These are phyloP conservation scores for Gynostemma pentaphyllum DNA, from an alignment of 306 rosid species.

Conservation along the genomic window DNA sequence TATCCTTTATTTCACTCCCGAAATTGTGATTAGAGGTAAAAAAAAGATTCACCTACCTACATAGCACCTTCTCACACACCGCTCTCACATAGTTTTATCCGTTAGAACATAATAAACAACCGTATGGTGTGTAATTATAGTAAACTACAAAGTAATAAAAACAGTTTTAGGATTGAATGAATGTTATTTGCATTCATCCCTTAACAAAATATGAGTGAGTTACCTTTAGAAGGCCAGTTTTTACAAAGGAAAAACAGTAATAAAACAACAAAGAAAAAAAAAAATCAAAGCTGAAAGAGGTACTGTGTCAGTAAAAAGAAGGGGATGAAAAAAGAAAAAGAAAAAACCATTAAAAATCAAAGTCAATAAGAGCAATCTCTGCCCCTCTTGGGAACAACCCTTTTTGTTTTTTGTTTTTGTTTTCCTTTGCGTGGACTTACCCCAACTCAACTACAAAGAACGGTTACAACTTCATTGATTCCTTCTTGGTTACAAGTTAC, in stretches of 20 bases:
- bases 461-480: conserved; percentile 12
- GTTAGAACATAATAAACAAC: too few species aligned
- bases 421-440: conserved; percentile 9
- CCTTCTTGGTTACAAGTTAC: conserved; percentile 4
- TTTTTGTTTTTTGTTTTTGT: background rate
- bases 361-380: conserved; percentile 1
- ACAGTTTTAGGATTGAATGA: too few species aligned
- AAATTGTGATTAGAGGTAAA: too few species aligned
- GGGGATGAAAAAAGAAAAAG: too few species aligned
- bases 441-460: conserved; percentile 7
- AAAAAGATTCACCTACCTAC: too few species aligned
- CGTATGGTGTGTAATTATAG: too few species aligned
- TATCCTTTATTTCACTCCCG: too few species aligned
- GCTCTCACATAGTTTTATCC: too few species aligned
- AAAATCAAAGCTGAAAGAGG: background rate
- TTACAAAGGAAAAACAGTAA: background rate
- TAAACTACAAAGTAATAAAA: too few species aligned
- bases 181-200: background rate
- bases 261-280: background rate
- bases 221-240: background rate
- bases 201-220: background rate
- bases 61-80: too few species aligned
- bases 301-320: background rate
- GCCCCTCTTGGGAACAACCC: background rate
- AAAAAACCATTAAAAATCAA: background rate